A percentile compares a stretch with the other conserved stretches of the same genome.
These are phyloP conservation scores for Pythium rishiriense DNA, from an alignment of 352 stramenopile genomes.

Conservation along the genomic window DNA sequence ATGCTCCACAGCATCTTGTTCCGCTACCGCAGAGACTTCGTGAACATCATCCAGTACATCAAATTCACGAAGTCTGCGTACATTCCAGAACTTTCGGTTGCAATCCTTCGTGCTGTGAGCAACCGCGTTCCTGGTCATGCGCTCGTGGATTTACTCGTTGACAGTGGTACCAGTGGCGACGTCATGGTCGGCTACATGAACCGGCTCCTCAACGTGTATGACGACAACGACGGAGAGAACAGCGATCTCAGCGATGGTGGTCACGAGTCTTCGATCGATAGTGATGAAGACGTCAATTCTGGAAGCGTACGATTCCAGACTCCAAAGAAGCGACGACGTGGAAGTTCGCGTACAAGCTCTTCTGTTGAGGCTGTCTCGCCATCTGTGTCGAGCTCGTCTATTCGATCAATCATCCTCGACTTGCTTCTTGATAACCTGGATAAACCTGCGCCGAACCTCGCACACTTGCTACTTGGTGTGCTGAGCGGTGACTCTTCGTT, in stretches of 20 bases:
- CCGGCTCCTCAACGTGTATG: constrained; percentile 69
- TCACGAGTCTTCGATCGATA: constrained; percentile 6
- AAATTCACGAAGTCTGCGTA: constrained; percentile 78
- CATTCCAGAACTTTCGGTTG: constrained; percentile 69
- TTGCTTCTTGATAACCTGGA: constrained; percentile 76
- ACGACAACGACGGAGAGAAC: constrained; percentile 36
- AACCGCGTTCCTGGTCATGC: constrained; percentile 56
- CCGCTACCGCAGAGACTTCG: constrained; percentile 68
- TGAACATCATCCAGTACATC: constrained; percentile 83
- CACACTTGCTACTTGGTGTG: constrained; percentile 69
- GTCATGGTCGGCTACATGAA: constrained; percentile 82
- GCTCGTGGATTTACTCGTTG: constrained; percentile 66
- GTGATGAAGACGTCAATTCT: constrained; percentile 26
- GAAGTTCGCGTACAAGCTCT: not conserved
- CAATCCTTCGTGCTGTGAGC: constrained; percentile 72
- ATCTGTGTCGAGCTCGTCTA: constrained; percentile 35
- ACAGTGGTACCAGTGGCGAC: constrained; percentile 63
- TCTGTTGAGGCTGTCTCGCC: constrained; percentile 1
- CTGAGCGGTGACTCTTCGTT: constrained; percentile 40
- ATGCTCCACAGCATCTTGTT: constrained; percentile 77
- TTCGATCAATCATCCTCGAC: constrained; percentile 71
- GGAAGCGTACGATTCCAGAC: constrained; percentile 39
- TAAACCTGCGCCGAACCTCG: constrained; percentile 74
- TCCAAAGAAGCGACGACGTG: constrained; percentile 35
- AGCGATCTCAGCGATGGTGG: constrained; percentile 4